Evolutionary conservation across 2,329 filamentous ascomycete species (phyloP), one percentile per base, ranked within the genome.

Genomic region (Chaetothyriales sp.): DNA sequence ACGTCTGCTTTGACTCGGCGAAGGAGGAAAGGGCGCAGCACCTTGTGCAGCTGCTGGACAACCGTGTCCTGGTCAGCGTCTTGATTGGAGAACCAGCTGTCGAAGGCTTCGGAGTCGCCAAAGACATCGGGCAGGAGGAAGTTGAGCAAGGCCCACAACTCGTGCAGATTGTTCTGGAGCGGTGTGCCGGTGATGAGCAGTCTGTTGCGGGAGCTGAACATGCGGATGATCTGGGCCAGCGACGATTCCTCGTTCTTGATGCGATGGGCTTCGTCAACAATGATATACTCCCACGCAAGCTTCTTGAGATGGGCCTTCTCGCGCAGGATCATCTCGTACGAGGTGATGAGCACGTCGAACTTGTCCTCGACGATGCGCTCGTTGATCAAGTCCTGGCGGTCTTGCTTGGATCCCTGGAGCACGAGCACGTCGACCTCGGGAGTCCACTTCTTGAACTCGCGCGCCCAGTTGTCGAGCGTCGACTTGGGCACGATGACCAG

Each of bases 211-310:
- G 92, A 98, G 68, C 89, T 86, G 74, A 98, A 98, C 49, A 95
- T 73, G 59, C 92, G 86, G 57, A 98, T 95, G 59, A 96, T 93
- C 63, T 96, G 90, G 2, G 92, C 89, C 2, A 98, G 75, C 0
- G 92, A 95, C 0, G 92, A 98, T 66, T 96, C 88, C 65, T 98
- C 92, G 68, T 98, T 98, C 74, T 98, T 98, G 77, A 98, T 98
- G 54, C 92, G 87, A 68, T 98, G 92, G 1, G 92, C 83, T 70
- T 98, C 92, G 62, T 98, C 92, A 57, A 98, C 95, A 60, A 98
- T 95, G 67, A 98, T 98, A 68, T 98, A 98, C 66, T 98, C 90
- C 92, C 92, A 98, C 0, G 92, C 89, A 66, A 98, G 94, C 67
- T 96, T 96, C 71, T 92, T 95, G 59, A 98, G 69, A 60, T 95